A percentile compares a stretch with the other conserved stretches of the same genome.
phyloP scores from a whole-genome alignment of 257 asterid genomes.

The Fraxinus anomala region DNA sequence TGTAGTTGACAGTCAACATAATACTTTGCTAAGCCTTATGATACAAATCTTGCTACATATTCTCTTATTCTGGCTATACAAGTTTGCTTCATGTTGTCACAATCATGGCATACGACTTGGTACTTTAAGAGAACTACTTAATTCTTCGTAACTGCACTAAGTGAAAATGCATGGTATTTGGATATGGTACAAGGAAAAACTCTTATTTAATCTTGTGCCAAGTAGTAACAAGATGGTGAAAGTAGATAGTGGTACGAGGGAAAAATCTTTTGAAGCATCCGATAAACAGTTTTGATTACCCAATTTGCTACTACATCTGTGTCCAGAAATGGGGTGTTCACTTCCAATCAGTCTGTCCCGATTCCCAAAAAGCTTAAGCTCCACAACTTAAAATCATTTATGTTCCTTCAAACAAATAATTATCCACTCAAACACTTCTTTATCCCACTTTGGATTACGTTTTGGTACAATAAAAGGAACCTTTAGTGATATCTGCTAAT shows the following conservation, averaged over 20 bases:
- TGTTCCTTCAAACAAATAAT: background rate
- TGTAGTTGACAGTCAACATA: background rate
- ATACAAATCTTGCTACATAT: background rate
- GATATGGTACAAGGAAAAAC: background rate
- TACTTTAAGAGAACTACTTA: background rate
- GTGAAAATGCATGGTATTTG: background rate
- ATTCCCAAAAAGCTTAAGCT: background rate
- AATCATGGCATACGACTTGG: background rate
- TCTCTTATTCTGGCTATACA: background rate
- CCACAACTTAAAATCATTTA: background rate
- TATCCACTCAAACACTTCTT: background rate
- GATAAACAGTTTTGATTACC: background rate
- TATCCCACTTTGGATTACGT: background rate
- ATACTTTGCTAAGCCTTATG: background rate
- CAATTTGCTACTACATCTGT: background rate
- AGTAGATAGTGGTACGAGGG: background rate
- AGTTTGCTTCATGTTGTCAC: background rate
- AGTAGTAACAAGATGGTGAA: background rate
- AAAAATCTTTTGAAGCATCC: background rate
- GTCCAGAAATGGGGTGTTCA: background rate
- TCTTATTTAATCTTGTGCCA: background rate
- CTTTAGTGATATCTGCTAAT: background rate
- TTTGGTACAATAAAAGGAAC: background rate
- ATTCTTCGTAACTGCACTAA: background rate
- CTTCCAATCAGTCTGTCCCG: background rate